These are phyloP conservation scores for Pseudocercospora musae DNA, from an alignment of 2,329 filamentous ascomycete species.

Conservation along the genomic window DNA sequence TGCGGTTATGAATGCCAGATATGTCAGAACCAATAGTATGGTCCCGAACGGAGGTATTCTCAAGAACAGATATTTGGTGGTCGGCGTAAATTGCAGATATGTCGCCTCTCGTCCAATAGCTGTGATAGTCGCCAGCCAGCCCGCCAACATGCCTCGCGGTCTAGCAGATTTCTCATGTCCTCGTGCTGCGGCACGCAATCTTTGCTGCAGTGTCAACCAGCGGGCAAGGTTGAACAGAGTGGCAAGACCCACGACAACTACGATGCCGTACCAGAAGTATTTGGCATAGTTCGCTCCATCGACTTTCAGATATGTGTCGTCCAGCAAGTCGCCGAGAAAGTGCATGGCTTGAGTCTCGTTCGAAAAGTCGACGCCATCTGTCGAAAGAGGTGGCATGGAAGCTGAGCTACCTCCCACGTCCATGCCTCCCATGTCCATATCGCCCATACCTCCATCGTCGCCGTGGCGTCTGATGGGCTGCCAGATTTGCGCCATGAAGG, in stretches of 20 bases:
- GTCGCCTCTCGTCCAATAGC: slow-evolving; percentile 36
- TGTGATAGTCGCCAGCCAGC: slow-evolving; percentile 32
- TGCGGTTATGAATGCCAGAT: slow-evolving; percentile 29
- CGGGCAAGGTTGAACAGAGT: slow-evolving; percentile 33
- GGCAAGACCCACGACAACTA: slow-evolving; percentile 34
- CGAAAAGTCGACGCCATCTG: slow-evolving; percentile 38
- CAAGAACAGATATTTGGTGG: slow-evolving; percentile 18
- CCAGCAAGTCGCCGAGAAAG: slow-evolving; percentile 38
- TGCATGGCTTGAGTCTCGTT: slow-evolving; percentile 37
- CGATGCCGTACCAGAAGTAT: slow-evolving; percentile 42
- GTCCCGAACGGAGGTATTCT: slow-evolving; percentile 28
- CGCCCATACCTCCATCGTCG: slow-evolving; percentile 9
- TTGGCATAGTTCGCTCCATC: slow-evolving; percentile 38
- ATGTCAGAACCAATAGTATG: slow-evolving; percentile 22
- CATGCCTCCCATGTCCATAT: slow-evolving; percentile 26
- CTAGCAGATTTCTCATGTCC: slow-evolving; percentile 32
- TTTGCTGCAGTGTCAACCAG: slow-evolving; percentile 31
- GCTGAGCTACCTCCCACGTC: slow-evolving; percentile 16
- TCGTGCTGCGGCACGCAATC: slow-evolving; percentile 36
- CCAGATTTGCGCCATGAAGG: not conserved
- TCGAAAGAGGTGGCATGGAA: slow-evolving; percentile 28
- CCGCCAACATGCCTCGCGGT: slow-evolving; percentile 30
- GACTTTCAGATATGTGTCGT: slow-evolving; percentile 37
- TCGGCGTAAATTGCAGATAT: slow-evolving; percentile 35
- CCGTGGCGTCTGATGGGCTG: slow-evolving; percentile 5